Conservation (phyloP, 2,329 filamentous ascomycete genomes). For the Ceratocystiopsis brevicomis region DNA sequence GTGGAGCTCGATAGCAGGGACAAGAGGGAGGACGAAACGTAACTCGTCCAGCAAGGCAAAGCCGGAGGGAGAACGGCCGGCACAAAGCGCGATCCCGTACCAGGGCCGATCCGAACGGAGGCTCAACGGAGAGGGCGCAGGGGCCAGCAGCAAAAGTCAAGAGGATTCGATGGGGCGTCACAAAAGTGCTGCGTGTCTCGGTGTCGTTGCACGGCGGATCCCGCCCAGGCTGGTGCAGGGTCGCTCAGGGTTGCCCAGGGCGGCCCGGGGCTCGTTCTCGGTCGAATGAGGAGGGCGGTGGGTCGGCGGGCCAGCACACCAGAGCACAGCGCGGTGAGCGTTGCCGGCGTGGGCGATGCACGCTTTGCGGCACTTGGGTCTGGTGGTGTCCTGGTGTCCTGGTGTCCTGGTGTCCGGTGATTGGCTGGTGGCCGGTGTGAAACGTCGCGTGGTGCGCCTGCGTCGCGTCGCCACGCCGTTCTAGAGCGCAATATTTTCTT, state of each 20-base stretch:
- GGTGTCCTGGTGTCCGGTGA: too few relatives aligned
- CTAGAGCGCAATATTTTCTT: too few relatives aligned
- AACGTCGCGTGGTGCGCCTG: too few relatives aligned
- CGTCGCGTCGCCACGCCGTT: too few relatives aligned
- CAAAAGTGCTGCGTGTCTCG: constrained; percentile 2
- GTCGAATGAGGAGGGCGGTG: not conserved
- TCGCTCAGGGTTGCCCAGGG: too few relatives aligned
- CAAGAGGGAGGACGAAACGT: not conserved
- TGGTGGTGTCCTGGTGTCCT: too few relatives aligned
- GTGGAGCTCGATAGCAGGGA: too few relatives aligned
- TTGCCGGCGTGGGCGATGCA: too few relatives aligned
- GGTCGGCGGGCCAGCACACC: not conserved
- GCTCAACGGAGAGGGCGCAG: not conserved
- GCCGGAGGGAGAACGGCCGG: not conserved
- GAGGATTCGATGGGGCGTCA: not conserved
- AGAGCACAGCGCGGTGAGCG: too few relatives aligned
- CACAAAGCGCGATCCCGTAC: not conserved
- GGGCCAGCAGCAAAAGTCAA: not conserved
- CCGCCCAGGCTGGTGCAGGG: not conserved
- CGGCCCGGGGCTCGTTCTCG: not conserved
- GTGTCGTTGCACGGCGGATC: constrained; percentile 1
- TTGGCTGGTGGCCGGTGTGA: too few relatives aligned
- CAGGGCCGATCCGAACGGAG: not conserved
- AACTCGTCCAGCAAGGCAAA: not conserved
- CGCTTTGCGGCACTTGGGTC: too few relatives aligned